phyloP scores from a whole-genome alignment of 2,329 filamentous ascomycete genomes.

The Neonectria neomacrospora region DNA sequence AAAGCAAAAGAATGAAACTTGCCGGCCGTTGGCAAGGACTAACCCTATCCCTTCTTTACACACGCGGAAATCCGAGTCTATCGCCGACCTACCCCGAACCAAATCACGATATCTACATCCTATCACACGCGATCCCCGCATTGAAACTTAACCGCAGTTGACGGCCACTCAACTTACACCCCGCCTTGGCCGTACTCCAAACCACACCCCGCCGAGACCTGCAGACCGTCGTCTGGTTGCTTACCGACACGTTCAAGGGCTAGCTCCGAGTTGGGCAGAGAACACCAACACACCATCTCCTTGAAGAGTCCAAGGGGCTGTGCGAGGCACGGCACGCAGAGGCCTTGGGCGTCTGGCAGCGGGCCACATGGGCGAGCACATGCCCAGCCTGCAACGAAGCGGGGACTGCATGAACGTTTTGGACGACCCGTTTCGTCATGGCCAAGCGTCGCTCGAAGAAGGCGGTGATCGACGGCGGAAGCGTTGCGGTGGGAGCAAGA shows the following conservation, averaged over 20 bases:
- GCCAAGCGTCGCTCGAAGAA: constrained; percentile 21
- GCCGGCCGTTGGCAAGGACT: background rate
- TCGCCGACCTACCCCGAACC: constrained; percentile 8
- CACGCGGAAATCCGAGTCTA: constrained; percentile 20
- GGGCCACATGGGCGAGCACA: constrained; percentile 39
- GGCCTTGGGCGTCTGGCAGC: constrained; percentile 23
- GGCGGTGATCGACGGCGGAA: constrained; percentile 32
- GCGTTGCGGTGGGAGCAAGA: background rate
- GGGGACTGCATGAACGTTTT: constrained; percentile 43
- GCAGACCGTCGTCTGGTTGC: background rate
- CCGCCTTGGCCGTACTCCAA: constrained; percentile 2
- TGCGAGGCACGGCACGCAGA: constrained; percentile 24
- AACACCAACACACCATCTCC: constrained; percentile 9
- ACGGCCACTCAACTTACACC: constrained; percentile 13
- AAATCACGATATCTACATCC: constrained; percentile 1
- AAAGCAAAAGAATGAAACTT: background rate
- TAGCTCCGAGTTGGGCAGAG: background rate
- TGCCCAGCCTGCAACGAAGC: constrained; percentile 39
- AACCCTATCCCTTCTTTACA: background rate
- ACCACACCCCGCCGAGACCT: constrained; percentile 1
- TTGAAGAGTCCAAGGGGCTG: constrained; percentile 23
- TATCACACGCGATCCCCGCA: constrained; percentile 12
- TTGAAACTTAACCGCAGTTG: constrained; percentile 15
- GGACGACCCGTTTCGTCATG: constrained; percentile 28
- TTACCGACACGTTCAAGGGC: constrained; percentile 1